Conservation (phyloP, 495 filamentous ascomycete genomes). For the Daldinia concentrica region DNA sequence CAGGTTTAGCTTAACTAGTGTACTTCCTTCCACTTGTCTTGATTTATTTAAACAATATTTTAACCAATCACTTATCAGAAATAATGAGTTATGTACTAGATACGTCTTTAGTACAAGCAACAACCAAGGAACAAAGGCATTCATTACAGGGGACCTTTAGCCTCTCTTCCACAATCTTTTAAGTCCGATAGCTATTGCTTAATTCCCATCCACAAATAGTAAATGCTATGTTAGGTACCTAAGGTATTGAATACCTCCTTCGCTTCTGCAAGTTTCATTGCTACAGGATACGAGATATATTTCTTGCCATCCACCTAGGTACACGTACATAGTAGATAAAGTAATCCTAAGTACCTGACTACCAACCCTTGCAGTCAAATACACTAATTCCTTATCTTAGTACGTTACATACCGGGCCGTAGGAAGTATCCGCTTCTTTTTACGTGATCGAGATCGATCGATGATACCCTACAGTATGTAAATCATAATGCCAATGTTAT, state of each 20-base stretch:
- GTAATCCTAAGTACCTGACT: too few relatives aligned
- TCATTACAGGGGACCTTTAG: slow-evolving; percentile 30
- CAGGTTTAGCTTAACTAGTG: neutral
- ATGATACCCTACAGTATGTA: slow-evolving; percentile 3
- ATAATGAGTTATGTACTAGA: neutral
- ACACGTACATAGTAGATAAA: too few relatives aligned
- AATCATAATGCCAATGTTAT: slow-evolving; percentile 1
- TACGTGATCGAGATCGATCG: slow-evolving; percentile 35
- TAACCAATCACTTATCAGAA: slow-evolving; percentile 15
- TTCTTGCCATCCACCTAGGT: neutral
- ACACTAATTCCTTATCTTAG: neutral
- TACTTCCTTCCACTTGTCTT: neutral
- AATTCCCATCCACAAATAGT: neutral
- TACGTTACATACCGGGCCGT: slow-evolving; percentile 29
- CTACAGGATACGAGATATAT: neutral
- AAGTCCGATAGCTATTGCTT: slow-evolving; percentile 19
- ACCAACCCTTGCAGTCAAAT: neutral
- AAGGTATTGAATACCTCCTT: slow-evolving; percentile 1
- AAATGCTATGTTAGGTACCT: neutral
- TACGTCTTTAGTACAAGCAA: neutral
- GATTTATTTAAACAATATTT: too few relatives aligned
- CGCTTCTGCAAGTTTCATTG: neutral
- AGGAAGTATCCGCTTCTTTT: slow-evolving; percentile 1
- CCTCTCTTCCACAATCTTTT: slow-evolving; percentile 24
- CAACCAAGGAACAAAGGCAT: slow-evolving; percentile 30